These are phyloP conservation scores for Fusarium phyllophilum DNA, from an alignment of 2,329 filamentous ascomycete species.

Conservation along the genomic window DNA sequence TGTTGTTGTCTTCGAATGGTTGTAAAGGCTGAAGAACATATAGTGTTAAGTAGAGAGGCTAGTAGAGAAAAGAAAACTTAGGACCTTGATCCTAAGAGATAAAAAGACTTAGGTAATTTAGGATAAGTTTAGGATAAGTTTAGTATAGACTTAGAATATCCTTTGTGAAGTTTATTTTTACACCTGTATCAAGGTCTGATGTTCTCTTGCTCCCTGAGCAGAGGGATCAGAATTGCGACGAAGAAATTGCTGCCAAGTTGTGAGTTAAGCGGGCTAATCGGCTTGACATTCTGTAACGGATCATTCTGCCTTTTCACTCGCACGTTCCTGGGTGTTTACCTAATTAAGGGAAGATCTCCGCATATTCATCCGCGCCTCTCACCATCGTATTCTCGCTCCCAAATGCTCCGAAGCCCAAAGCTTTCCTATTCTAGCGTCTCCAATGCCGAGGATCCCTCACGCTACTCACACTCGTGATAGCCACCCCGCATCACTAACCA, in stretches of 20 bases:
- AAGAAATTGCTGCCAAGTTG: too few relatives aligned
- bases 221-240: rapidly evolving
- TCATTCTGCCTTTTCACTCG: neutral
- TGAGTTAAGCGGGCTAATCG: constrained; percentile 1
- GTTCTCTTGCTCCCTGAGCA: too few relatives aligned
- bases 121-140: too few relatives aligned
- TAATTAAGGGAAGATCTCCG: neutral
- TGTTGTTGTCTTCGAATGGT: rapidly evolving
- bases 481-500: neutral
- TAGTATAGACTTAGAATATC: too few relatives aligned
- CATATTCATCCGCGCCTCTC: neutral
- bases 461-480: neutral
- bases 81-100: too few relatives aligned
- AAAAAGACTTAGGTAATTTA: too few relatives aligned
- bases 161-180: rapidly evolving
- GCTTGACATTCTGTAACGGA: neutral
- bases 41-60: too few relatives aligned
- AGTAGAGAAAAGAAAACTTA: too few relatives aligned
- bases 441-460: constrained; percentile 2
- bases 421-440: neutral
- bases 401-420: neutral
- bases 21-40: rapidly evolving
- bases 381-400: neutral
- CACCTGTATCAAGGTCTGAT: too few relatives aligned
- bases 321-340: rapidly evolving